Base-by-base conservation (phyloP, 2,329 filamentous ascomycete genomes). In the Aureobasidium sp. region DNA sequence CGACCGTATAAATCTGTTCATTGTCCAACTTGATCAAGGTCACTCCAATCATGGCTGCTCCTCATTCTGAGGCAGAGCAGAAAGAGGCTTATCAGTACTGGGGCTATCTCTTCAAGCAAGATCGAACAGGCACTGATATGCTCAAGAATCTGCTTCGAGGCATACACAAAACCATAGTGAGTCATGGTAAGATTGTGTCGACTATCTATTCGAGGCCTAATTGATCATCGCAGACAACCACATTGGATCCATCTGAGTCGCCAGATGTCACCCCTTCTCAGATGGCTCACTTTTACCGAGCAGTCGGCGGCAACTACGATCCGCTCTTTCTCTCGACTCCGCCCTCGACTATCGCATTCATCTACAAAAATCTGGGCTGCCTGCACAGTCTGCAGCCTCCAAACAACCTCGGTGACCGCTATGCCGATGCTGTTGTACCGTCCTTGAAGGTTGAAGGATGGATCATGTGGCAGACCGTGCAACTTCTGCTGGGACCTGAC, bases 401-500 rank as follows among this genome's bases (percentile, higher is more conserved):
- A 5, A 66, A 68, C 15, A 74, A 75, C 52, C 83, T 85, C 43
- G 72, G 74, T 51, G 82, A 87, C 68, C 84, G 90, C 65, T 97
- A 89, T 72, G 83, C 82, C 3, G 79, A 86, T 0, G 94, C 93
- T 0, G 86, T 83, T 0, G 83, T 97, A 46, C 94, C 94, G 0
- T 90, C 92, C 15, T 78, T 99, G 62, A 95, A 93, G 39, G 80
- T 83, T 0, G 84, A 85, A 70, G 94, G 94, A 44, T 99, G 96
- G 73, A 89, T 93, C 47, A 87, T 90, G 72, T 99, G 93, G 93
- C 88, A 96, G 77, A 91, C 90, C 0, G 89, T 97, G 61, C 91
- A 97, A 76, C 82, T 96, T 26, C 79, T 97, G 39, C 82, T 97
- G 1, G 89, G 87, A 1, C 94, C 94, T 0, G 88, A 94, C 67